A percentile compares a stretch with the other conserved stretches of the same genome.
phyloP scores from a whole-genome alignment of 2,329 filamentous ascomycete species.

The Aspergillus ochraceus region DNA sequence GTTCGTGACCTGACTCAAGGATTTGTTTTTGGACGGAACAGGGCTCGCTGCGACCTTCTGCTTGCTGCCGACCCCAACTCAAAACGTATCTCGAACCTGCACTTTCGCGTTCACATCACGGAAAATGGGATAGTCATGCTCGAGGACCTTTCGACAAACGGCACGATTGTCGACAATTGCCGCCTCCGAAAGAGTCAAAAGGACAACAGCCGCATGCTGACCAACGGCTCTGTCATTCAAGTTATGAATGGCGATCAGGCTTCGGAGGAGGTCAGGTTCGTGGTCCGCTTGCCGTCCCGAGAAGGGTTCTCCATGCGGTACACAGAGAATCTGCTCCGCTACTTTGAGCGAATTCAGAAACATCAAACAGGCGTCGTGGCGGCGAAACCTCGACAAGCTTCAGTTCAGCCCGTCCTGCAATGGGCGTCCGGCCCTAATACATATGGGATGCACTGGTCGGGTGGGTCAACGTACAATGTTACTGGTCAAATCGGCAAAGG shows the following conservation, averaged over 20 bases:
- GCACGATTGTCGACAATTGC: conserved; percentile 77
- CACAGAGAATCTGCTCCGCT: conserved; percentile 65
- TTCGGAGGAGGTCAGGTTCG: conserved; percentile 70
- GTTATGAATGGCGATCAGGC: conserved; percentile 57
- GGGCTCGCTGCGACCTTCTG: conserved; percentile 67
- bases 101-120: conserved; percentile 92
- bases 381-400: conserved; percentile 22
- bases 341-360: conserved; percentile 52
- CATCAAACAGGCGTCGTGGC: conserved; percentile 23
- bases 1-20: conserved; percentile 69
- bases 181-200: conserved; percentile 59
- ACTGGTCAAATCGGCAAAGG: conserved; percentile 82
- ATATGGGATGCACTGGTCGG: conserved; percentile 74
- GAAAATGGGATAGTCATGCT: conserved; percentile 85
- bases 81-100: conserved; percentile 84
- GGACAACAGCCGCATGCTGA: conserved; percentile 63
- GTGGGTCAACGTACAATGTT: conserved; percentile 81
- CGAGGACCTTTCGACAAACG: conserved; percentile 93
- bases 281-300: conserved; percentile 78
- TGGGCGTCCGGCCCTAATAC: conserved; percentile 42
- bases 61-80: conserved; percentile 67
- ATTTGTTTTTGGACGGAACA: conserved; percentile 84
- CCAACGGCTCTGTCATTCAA: conserved; percentile 70
- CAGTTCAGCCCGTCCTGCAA: conserved; percentile 29
- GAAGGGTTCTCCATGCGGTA: conserved; percentile 70